phyloP scores from a whole-genome alignment of 306 rosid genomes.

The Fragaria vesca region DNA sequence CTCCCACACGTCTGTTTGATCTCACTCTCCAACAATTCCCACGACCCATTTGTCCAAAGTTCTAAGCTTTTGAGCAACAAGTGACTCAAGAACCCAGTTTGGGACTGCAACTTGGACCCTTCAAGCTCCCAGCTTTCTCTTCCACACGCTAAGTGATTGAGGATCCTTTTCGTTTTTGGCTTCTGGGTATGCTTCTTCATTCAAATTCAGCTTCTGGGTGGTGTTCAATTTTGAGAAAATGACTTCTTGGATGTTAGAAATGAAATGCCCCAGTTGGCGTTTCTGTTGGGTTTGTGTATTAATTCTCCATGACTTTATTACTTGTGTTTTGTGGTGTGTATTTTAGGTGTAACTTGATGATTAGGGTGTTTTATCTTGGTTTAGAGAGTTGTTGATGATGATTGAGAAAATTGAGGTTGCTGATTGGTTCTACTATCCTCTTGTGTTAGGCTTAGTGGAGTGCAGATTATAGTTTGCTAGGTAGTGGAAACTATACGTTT shows the following conservation, averaged over 20 bases:
- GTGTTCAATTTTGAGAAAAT: conserved; percentile 16
- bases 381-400: conserved; percentile 15
- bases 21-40: conserved; percentile 34
- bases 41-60: conserved; percentile 5
- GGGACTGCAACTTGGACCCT: conserved; percentile 20
- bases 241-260: conserved; percentile 20
- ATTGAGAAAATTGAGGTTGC: conserved; percentile 22
- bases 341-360: conserved; percentile 33
- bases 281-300: conserved; percentile 7
- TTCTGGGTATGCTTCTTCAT: conserved; percentile 19
- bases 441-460: conserved; percentile 18
- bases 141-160: conserved; percentile 35
- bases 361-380: conserved; percentile 19
- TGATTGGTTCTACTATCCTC: conserved; percentile 12
- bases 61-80: conserved; percentile 12
- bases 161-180: conserved; percentile 3
- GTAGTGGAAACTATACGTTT: not conserved
- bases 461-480: not conserved
- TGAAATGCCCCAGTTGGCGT: not conserved
- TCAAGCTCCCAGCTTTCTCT: conserved; percentile 28
- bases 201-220: conserved; percentile 28
- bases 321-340: conserved; percentile 14
- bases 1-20: conserved; percentile 22
- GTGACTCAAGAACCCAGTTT: conserved; percentile 10
- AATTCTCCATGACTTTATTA: conserved; percentile 12